Conservation (phyloP, 495 filamentous ascomycete genomes). For the Friedmanniomyces simplex region DNA sequence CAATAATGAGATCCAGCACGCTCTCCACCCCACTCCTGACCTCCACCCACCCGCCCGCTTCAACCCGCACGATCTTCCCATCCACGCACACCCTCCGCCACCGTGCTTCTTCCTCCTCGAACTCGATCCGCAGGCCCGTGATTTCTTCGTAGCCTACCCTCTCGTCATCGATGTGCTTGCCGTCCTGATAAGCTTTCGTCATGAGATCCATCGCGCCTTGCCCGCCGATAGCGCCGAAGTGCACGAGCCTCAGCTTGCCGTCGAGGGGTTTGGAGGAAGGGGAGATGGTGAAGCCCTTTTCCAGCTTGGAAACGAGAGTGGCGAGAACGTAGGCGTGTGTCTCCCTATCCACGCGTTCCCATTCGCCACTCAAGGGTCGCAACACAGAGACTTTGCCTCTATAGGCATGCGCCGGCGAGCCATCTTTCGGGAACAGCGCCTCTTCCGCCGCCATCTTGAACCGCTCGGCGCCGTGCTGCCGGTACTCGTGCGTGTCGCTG, state of each 20-base stretch:
- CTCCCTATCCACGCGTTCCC: slow-evolving; percentile 27
- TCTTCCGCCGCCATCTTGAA: slow-evolving; percentile 77
- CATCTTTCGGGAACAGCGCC: slow-evolving; percentile 51
- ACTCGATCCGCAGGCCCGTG: slow-evolving; percentile 52
- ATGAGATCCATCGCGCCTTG: slow-evolving; percentile 63
- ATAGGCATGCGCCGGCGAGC: slow-evolving; percentile 56
- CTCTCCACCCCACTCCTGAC: slow-evolving; percentile 38
- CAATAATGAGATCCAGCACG: slow-evolving; percentile 9
- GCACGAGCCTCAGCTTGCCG: slow-evolving; percentile 57
- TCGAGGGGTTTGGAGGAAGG: slow-evolving; percentile 56
- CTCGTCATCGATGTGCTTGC: slow-evolving; percentile 54
- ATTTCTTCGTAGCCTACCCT: slow-evolving; percentile 57
- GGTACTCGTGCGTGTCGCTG: slow-evolving; percentile 69
- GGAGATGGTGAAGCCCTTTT: slow-evolving; percentile 68
- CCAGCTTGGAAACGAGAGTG: slow-evolving; percentile 67
- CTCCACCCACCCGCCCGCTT: slow-evolving; percentile 60
- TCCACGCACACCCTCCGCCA: slow-evolving; percentile 86
- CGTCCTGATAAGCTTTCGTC: slow-evolving; percentile 61
- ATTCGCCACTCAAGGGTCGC: slow-evolving; percentile 21
- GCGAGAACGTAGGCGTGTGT: slow-evolving; percentile 65
- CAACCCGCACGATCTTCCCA: slow-evolving; percentile 68
- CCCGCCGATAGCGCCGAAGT: slow-evolving; percentile 55
- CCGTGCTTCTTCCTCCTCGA: slow-evolving; percentile 47
- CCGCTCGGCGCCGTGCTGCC: slow-evolving; percentile 58
- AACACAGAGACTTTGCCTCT: slow-evolving; percentile 44